phyloP scores from a whole-genome alignment of 257 asterid genomes.

The Cynanchum wilfordii region DNA sequence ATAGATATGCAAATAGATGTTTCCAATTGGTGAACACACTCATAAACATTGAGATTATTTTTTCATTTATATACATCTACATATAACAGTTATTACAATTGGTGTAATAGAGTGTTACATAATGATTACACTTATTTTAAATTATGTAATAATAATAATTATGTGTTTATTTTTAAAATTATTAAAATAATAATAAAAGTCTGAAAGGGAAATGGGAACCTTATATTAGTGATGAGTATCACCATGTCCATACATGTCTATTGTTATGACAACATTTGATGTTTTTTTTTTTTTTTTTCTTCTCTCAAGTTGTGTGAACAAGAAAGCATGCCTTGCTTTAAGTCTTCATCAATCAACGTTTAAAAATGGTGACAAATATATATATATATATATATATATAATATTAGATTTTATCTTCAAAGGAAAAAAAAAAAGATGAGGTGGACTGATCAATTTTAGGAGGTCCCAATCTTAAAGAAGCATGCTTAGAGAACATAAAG shows the following conservation, averaged over 20 bases:
- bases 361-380: conserved; percentile 1
- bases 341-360: neutral
- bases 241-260: neutral
- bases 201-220: conserved; percentile 1
- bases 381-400: no score
- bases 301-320: conserved; percentile 3
- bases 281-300: neutral
- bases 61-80: no score
- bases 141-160: no score
- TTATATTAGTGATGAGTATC: conserved; percentile 5
- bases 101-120: no score
- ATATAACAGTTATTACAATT: no score
- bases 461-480: neutral
- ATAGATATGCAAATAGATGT: neutral
- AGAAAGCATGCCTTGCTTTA: neutral
- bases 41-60: neutral
- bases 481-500: neutral
- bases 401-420: neutral
- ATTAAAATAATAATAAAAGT: no score
- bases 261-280: neutral
- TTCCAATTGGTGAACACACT: neutral
- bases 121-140: no score
- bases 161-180: no score
- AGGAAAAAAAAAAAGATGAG: neutral
- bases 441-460: neutral